These are phyloP conservation scores for Musa itinerans DNA, from an alignment of 176 grass and related monocot species.

Conservation along the genomic window DNA sequence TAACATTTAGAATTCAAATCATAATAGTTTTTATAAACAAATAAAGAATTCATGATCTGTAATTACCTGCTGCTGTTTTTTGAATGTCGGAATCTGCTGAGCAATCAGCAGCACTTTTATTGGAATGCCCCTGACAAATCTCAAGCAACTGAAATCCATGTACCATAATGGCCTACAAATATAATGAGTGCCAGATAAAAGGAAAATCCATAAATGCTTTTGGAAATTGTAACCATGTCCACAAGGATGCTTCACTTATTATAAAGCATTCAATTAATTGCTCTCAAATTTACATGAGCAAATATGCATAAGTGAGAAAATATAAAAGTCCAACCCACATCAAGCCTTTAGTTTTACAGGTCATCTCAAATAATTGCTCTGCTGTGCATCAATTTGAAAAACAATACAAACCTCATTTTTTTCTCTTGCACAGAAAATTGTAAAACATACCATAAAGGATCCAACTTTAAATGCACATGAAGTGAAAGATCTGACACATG, in stretches of 20 bases:
- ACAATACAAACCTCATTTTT: too few species aligned
- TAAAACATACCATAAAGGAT: not conserved
- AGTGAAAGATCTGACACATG: not conserved
- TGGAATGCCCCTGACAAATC: slow-evolving; percentile 65
- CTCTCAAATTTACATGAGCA: not conserved
- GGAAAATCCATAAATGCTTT: slow-evolving; percentile 19
- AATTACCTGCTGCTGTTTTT: slow-evolving; percentile 77
- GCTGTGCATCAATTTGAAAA: not conserved
- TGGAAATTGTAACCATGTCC: not conserved
- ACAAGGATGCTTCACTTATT: not conserved
- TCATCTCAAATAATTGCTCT: not conserved
- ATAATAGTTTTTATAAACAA: not conserved
- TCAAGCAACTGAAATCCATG: slow-evolving; percentile 99
- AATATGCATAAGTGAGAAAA: not conserved
- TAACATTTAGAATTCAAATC: too few species aligned
- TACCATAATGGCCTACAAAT: slow-evolving; percentile 83
- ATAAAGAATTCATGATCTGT: not conserved
- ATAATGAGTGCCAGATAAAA: slow-evolving; percentile 26
- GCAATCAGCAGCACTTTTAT: slow-evolving; percentile 49
- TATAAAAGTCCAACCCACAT: not conserved
- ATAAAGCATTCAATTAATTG: not conserved
- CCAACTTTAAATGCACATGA: not conserved
- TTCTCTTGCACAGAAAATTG: too few species aligned
- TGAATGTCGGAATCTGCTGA: slow-evolving; percentile 46
- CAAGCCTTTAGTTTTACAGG: not conserved